phyloP scores from a whole-genome alignment of 495 filamentous ascomycete genomes.

The Aspergillus hancockii region DNA sequence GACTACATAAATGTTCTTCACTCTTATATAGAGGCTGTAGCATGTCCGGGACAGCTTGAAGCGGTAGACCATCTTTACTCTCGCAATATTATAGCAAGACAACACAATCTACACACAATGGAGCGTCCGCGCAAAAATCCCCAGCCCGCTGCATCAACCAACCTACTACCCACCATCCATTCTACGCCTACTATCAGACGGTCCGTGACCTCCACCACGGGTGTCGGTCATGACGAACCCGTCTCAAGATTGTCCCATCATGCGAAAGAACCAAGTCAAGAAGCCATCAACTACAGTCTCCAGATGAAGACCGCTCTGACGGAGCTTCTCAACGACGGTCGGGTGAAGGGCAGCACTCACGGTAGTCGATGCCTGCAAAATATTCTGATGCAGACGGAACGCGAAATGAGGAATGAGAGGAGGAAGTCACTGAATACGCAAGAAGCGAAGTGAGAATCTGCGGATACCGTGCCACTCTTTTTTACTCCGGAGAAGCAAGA shows the following conservation, averaged over 20 bases:
- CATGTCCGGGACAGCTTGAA: too few relatives aligned
- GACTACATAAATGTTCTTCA: too few relatives aligned
- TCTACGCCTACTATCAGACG: neutral
- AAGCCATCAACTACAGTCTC: constrained; percentile 4
- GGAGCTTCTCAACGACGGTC: constrained; percentile 14
- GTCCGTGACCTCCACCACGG: neutral
- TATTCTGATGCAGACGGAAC: constrained; percentile 16
- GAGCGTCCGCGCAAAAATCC: neutral
- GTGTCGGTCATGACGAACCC: neutral
- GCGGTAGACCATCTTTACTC: too few relatives aligned
- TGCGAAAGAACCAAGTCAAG: neutral
- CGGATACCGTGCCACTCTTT: neutral
- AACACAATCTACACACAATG: too few relatives aligned
- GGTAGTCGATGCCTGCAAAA: constrained; percentile 18
- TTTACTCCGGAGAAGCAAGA: neutral
- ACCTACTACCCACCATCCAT: neutral
- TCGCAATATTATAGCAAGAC: too few relatives aligned
- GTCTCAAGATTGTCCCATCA: neutral
- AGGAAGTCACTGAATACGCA: neutral
- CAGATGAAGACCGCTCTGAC: constrained; percentile 18
- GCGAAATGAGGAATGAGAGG: constrained; percentile 6
- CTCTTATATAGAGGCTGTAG: too few relatives aligned
- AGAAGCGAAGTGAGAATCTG: neutral
- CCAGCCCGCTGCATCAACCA: neutral
- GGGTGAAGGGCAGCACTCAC: constrained; percentile 4